Evolutionary conservation across 2,329 filamentous ascomycete genomes (phyloP), one percentile per base, ranked within the genome.

Genomic region (Diaporthe longicolla): DNA sequence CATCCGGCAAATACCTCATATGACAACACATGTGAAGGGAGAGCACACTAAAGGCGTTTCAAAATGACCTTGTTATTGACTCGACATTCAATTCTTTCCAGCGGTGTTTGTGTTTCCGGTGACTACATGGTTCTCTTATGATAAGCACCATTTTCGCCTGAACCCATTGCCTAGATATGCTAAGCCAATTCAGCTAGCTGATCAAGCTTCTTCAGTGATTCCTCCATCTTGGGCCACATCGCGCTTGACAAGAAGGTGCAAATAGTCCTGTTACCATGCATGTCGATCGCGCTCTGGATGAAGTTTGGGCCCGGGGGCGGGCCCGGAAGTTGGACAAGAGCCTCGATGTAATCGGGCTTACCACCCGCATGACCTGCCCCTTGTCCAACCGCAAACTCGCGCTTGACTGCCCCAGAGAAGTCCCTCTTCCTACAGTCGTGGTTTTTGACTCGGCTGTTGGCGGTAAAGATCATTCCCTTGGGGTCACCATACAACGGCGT

Each of bases 231-330:
- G 15, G 17, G 37, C 37, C 58, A 63, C 58, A 63, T 45, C 11
- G 58, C n/a, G 45, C 19, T 45, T 21, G 37, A 63, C 40, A 63
- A 21, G 24, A 63, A 63, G 10, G 58, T 45, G 24, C 40, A 63
- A 7, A 63, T 63, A 29, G 58, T 32, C 2, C 58, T 63, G 17
- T 63, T 63, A 2, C 24, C 40, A 19, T 45, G 26, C 13, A 40
- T 6, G 37, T 63, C 58, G 58, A 63, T 45, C 21, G 40, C 8
- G 7, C 40, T 40, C 17, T 63, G 37, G 4, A 63, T 63, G 37
- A 63, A 63, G 7, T 63, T 63, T 8, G 58, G 58, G 10, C 40
- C 58, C 7, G 58, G 37, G 9, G 58, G 24, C 3, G 58, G 58
- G 13, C 58, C 58, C 26, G 58, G 58, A 24, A 63, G 37, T 6